These are phyloP conservation scores for Sclerospora graminicola DNA, from an alignment of 352 stramenopile genomes.

Conservation along the genomic window DNA sequence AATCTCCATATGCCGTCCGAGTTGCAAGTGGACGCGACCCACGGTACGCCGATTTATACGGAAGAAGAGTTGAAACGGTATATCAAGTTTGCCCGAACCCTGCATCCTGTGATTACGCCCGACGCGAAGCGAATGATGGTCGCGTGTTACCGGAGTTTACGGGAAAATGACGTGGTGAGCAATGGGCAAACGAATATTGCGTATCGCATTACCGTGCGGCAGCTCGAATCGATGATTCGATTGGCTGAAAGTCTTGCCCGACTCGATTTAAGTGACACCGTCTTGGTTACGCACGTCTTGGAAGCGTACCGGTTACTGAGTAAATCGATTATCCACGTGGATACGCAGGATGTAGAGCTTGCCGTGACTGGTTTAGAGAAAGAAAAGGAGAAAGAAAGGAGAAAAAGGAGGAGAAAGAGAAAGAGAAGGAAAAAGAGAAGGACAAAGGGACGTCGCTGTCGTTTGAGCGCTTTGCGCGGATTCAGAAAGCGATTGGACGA, in stretches of 20 bases:
- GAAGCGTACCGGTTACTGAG: slow-evolving; percentile 95
- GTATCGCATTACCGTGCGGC: slow-evolving; percentile 98
- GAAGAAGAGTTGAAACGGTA: slow-evolving; percentile 92
- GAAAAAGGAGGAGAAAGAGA: slow-evolving; percentile 7
- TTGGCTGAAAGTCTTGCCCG: slow-evolving; percentile 93
- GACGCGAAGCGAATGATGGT: slow-evolving; percentile 90
- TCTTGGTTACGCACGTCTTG: slow-evolving; percentile 88
- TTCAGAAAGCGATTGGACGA: slow-evolving; percentile 65
- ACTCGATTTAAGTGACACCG: slow-evolving; percentile 90
- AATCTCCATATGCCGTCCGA: slow-evolving; percentile 87
- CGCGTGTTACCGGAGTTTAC: slow-evolving; percentile 94
- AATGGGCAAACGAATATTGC: slow-evolving; percentile 91
- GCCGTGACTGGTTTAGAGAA: slow-evolving; percentile 46
- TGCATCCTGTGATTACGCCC: slow-evolving; percentile 39
- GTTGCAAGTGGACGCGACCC: slow-evolving; percentile 21
- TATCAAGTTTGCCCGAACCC: slow-evolving; percentile 83
- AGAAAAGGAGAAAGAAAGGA: slow-evolving; percentile 57
- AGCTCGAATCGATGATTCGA: slow-evolving; percentile 98
- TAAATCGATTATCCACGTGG: slow-evolving; percentile 99
- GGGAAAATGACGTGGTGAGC: slow-evolving; percentile 92
- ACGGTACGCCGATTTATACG: slow-evolving; percentile 28
- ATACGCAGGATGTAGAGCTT: slow-evolving; percentile 94
- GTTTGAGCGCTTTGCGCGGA: slow-evolving; percentile 74
- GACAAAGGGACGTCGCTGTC: slow-evolving; percentile 29
- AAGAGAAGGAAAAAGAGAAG: slow-evolving; percentile 1